A percentile compares a stretch with the other conserved stretches of the same genome.
These are phyloP conservation scores for Ashbya aceris DNA, from an alignment of 1,139 yeast species.

Conservation along the genomic window DNA sequence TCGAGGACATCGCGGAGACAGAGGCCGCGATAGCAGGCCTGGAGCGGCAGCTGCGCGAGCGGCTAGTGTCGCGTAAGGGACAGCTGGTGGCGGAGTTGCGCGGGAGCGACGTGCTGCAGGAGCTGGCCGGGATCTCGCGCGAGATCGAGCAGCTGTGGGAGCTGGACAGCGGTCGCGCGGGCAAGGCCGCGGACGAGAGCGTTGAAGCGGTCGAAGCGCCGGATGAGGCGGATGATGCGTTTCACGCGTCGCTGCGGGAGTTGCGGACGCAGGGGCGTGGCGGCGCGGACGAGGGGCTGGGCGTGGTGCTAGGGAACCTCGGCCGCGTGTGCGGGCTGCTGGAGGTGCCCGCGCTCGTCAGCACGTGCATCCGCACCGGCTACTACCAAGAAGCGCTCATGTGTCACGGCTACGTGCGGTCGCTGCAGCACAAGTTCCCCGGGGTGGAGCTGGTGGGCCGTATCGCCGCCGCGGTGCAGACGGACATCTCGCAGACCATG, in stretches of 20 bases:
- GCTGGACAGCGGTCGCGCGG: slow-evolving; percentile 20
- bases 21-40: slow-evolving; percentile 34
- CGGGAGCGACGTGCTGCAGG: slow-evolving; percentile 17
- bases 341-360: slow-evolving; percentile 73
- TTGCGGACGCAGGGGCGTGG: slow-evolving; percentile 15
- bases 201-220: slow-evolving; percentile 11
- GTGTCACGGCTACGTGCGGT: slow-evolving; percentile 46
- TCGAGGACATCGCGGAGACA: slow-evolving; percentile 41
- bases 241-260: slow-evolving; percentile 26
- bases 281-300: slow-evolving; percentile 23
- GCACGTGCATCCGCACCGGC: slow-evolving; percentile 78
- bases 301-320: slow-evolving; percentile 49
- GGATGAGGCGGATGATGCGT: slow-evolving; percentile 24
- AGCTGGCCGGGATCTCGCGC: slow-evolving; percentile 24
- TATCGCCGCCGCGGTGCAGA: slow-evolving; percentile 46
- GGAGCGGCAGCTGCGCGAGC: slow-evolving; percentile 31
- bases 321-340: slow-evolving; percentile 68
- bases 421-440: slow-evolving; percentile 62
- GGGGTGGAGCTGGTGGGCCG: slow-evolving; percentile 45
- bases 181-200: slow-evolving; percentile 4
- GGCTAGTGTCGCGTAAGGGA: slow-evolving; percentile 28
- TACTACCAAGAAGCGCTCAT: slow-evolving; percentile 77
- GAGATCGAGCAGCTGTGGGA: slow-evolving; percentile 31
- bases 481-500: slow-evolving; percentile 52
- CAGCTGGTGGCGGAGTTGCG: slow-evolving; percentile 31